Conservation (phyloP, 2,329 filamentous ascomycete species). For the Ophiostoma perfectum region DNA sequence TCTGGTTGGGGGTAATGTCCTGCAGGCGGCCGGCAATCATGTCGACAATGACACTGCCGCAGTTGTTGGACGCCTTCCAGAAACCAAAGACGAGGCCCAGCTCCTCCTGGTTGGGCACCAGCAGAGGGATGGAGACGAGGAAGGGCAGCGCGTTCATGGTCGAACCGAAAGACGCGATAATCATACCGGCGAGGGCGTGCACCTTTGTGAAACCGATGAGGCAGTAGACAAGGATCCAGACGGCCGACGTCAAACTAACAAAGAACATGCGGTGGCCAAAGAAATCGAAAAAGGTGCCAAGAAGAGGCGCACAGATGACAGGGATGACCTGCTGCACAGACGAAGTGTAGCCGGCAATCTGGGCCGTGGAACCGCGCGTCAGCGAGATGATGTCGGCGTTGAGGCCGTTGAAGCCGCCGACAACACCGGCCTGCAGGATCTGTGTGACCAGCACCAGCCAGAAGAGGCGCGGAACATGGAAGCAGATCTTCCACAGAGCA, state of each 20-base stretch:
- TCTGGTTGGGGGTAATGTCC: slow-evolving; percentile 29
- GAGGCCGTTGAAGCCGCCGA: slow-evolving; percentile 20
- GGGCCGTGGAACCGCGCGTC: slow-evolving; percentile 29
- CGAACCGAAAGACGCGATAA: slow-evolving; percentile 29
- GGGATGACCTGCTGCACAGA: slow-evolving; percentile 31
- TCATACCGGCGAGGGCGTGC: slow-evolving; percentile 29
- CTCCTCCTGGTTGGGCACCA: slow-evolving; percentile 28
- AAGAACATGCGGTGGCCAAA: slow-evolving; percentile 30
- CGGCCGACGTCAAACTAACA: slow-evolving; percentile 29
- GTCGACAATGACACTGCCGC: slow-evolving; percentile 30
- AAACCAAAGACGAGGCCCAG: slow-evolving; percentile 30
- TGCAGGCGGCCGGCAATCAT: slow-evolving; percentile 31
- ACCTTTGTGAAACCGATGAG: slow-evolving; percentile 29
- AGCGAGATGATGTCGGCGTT: slow-evolving; percentile 21
- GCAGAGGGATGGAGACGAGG: slow-evolving; percentile 29
- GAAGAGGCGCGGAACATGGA: slow-evolving; percentile 28
- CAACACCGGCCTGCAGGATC: slow-evolving; percentile 28
- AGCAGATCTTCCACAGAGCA: slow-evolving; percentile 16
- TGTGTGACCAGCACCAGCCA: slow-evolving; percentile 29
- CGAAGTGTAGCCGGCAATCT: slow-evolving; percentile 31
- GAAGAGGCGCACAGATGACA: slow-evolving; percentile 28
- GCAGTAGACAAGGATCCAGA: slow-evolving; percentile 30
- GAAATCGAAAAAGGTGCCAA: slow-evolving; percentile 29
- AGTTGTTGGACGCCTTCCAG: slow-evolving; percentile 32
- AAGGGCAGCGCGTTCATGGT: slow-evolving; percentile 31